These are phyloP conservation scores for Chimonanthus salicifolius DNA, from an alignment of 164 flowering plant species.

Conservation along the genomic window DNA sequence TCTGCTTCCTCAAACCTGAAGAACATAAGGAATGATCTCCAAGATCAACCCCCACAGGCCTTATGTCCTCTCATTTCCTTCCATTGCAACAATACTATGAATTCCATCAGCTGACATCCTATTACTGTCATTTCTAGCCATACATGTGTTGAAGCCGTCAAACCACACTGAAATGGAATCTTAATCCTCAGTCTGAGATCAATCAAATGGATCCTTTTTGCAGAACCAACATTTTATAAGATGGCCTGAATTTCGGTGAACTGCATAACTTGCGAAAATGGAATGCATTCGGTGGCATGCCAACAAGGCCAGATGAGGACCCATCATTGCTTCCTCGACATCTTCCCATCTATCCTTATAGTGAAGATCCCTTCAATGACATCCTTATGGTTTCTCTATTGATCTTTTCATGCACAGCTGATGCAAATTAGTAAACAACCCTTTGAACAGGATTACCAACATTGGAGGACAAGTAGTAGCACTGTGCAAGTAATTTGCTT, in stretches of 20 bases:
- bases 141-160: constrained; percentile 37
- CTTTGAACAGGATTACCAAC: constrained; percentile 44
- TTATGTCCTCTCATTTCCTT: constrained; percentile 42
- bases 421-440: constrained; percentile 41
- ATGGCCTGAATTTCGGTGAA: constrained; percentile 33
- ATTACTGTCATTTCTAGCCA: constrained; percentile 26
- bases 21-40: constrained; percentile 49
- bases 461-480: constrained; percentile 32
- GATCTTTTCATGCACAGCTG: constrained; percentile 48
- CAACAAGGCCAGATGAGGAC: not conserved
- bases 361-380: constrained; percentile 6
- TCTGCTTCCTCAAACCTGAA: constrained; percentile 47
- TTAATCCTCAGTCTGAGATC: constrained; percentile 42
- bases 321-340: not conserved
- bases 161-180: constrained; percentile 40
- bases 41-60: constrained; percentile 35
- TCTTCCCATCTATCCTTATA: not conserved
- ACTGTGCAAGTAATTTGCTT: constrained; percentile 28
- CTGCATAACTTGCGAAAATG: not conserved
- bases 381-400: constrained; percentile 36
- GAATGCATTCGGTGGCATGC: not conserved
- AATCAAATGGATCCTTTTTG: constrained; percentile 43
- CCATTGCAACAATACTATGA: constrained; percentile 37
- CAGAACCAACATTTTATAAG: constrained; percentile 28
- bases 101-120: constrained; percentile 37